These are phyloP conservation scores for Cladosporium sp. DNA, from an alignment of 2,329 filamentous ascomycete genomes.

Conservation along the genomic window DNA sequence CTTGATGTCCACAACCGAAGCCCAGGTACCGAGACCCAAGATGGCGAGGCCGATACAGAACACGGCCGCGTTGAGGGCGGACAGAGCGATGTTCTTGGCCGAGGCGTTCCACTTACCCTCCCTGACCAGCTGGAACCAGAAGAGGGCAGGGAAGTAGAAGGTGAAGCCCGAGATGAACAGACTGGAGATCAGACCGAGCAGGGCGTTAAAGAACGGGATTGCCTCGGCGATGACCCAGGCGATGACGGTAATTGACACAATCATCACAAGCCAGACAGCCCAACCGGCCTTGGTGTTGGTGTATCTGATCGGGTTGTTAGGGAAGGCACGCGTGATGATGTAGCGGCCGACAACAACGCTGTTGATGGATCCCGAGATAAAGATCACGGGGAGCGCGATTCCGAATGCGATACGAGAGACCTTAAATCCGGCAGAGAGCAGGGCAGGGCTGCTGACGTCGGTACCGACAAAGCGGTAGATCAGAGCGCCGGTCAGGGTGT, in stretches of 20 bases:
- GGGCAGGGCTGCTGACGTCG: constrained; percentile 57
- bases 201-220: constrained; percentile 64
- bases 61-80: constrained; percentile 40
- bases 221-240: constrained; percentile 66
- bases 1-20: constrained; percentile 39
- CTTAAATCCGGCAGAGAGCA: constrained; percentile 53
- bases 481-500: constrained; percentile 59
- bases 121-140: constrained; percentile 42
- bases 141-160: constrained; percentile 34
- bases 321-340: constrained; percentile 59
- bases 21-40: constrained; percentile 38
- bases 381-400: constrained; percentile 64
- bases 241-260: constrained; percentile 51
- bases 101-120: constrained; percentile 43
- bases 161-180: constrained; percentile 63
- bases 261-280: constrained; percentile 55
- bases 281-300: constrained; percentile 40
- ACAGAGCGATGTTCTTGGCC: constrained; percentile 39
- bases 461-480: constrained; percentile 62
- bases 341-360: constrained; percentile 47
- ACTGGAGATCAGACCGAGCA: constrained; percentile 59
- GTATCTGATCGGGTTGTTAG: constrained; percentile 46
- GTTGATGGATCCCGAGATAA: constrained; percentile 68
- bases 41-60: constrained; percentile 31
- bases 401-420: constrained; percentile 63